Evolutionary conservation across 352 stramenopile species (phyloP).

Genomic region (Phytophthora vignae): DNA sequence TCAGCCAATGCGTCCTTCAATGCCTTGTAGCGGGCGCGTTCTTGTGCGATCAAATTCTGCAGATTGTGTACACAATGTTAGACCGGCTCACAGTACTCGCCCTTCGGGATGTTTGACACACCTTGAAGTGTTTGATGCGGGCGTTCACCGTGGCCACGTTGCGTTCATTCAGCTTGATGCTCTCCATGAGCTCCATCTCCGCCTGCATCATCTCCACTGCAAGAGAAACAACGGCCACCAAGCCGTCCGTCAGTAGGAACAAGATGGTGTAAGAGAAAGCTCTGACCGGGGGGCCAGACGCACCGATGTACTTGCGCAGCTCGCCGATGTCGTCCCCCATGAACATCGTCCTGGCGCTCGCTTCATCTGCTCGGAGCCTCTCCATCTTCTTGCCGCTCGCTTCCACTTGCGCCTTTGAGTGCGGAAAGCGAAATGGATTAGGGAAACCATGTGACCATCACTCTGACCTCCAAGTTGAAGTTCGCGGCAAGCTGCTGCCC

Average conservation of each 20-base stretch:
- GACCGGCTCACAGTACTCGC: not conserved
- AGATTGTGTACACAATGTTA: not conserved
- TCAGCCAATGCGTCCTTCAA: slow-evolving; percentile 35
- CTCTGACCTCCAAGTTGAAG: slow-evolving; percentile 37
- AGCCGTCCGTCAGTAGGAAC: not conserved
- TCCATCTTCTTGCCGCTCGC: slow-evolving; percentile 19
- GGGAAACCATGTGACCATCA: slow-evolving; percentile 45
- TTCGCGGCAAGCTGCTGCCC: not conserved
- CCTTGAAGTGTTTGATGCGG: slow-evolving; percentile 67
- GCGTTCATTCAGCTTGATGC: slow-evolving; percentile 71
- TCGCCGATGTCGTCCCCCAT: slow-evolving; percentile 61
- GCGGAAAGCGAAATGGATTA: slow-evolving; percentile 33
- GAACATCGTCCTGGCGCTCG: slow-evolving; percentile 4
- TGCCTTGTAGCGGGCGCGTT: slow-evolving; percentile 49
- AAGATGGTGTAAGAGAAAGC: not conserved
- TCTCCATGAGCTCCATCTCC: slow-evolving; percentile 77
- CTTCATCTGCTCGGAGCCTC: slow-evolving; percentile 7
- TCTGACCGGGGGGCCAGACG: not conserved
- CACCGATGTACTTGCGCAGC: slow-evolving; percentile 75
- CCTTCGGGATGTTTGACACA: slow-evolving; percentile 8
- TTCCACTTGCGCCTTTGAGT: slow-evolving; percentile 17
- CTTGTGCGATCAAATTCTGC: slow-evolving; percentile 53
- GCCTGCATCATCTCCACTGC: slow-evolving; percentile 84
- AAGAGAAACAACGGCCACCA: slow-evolving; percentile 5
- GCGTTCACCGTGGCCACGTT: slow-evolving; percentile 51